Conservation (phyloP, 768 basidiomycete species). For the Leucocoprinus leucothites region DNA sequence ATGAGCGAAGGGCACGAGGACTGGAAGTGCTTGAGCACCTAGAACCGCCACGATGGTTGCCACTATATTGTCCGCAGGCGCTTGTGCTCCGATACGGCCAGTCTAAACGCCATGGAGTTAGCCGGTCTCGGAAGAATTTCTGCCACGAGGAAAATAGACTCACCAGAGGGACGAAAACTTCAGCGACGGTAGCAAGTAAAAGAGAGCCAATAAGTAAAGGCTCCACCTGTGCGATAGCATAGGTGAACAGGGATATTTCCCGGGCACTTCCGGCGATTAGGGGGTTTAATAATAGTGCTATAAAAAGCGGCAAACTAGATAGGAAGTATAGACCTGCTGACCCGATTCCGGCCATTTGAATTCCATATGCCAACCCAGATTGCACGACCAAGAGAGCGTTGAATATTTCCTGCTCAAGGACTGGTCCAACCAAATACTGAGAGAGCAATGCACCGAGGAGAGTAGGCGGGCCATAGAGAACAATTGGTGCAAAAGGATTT, state of each 20-base stretch:
- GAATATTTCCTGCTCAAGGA: constrained; percentile 60
- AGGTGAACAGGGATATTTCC: constrained; percentile 55
- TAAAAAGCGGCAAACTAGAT: constrained; percentile 51
- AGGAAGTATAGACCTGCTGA: constrained; percentile 77
- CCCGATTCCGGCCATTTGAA: constrained; percentile 71
- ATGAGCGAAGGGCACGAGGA: constrained; percentile 68
- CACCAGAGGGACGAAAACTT: constrained; percentile 90
- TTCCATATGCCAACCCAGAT: constrained; percentile 45
- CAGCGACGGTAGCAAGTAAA: constrained; percentile 57
- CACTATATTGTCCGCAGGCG: constrained; percentile 86
- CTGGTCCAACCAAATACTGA: constrained; percentile 53
- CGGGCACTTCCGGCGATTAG: constrained; percentile 25
- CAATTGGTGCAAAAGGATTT: constrained; percentile 58
- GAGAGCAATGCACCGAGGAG: constrained; percentile 61
- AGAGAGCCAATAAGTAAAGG: constrained; percentile 58
- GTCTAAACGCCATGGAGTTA: constrained; percentile 44
- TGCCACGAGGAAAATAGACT: constrained; percentile 19
- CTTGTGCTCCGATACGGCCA: constrained; percentile 77
- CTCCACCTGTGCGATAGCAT: constrained; percentile 55
- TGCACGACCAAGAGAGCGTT: constrained; percentile 61
- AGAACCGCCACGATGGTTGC: constrained; percentile 68
- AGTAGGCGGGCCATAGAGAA: constrained; percentile 74
- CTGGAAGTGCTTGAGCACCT: constrained; percentile 55
- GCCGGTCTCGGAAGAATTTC: neutral
- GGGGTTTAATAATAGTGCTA: constrained; percentile 49